phyloP scores from a whole-genome alignment of 345 rosid species.

The Triadica sebifera region DNA sequence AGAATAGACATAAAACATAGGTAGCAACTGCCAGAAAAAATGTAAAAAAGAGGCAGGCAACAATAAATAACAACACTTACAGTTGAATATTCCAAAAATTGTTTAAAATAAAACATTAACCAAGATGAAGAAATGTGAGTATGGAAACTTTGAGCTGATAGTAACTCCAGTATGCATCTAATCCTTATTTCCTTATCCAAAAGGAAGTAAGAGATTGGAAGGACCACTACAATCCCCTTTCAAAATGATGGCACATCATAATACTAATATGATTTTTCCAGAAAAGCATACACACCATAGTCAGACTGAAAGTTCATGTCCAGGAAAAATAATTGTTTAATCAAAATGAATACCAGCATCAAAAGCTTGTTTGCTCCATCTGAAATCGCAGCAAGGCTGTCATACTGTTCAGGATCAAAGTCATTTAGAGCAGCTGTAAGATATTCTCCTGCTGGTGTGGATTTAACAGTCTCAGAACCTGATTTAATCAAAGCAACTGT shows the following conservation, averaged over 20 bases:
- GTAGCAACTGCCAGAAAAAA: background rate
- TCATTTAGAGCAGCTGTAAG: slow-evolving; percentile 89
- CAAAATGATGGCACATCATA: background rate
- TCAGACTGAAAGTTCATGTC: slow-evolving; percentile 5
- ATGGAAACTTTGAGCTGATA: background rate
- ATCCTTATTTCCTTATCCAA: slow-evolving; percentile 4
- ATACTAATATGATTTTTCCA: background rate
- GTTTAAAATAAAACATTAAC: background rate
- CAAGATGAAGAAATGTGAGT: slow-evolving; percentile 8
- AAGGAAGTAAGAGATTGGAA: slow-evolving; percentile 7
- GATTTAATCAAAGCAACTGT: slow-evolving; percentile 69
- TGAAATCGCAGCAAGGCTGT: slow-evolving; percentile 90
- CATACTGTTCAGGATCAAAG: slow-evolving; percentile 92
- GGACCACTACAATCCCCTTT: background rate
- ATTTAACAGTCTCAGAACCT: slow-evolving; percentile 47
- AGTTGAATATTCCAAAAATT: background rate
- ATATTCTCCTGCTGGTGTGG: slow-evolving; percentile 97
- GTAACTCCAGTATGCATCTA: background rate
- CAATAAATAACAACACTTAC: background rate
- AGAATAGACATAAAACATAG: background rate
- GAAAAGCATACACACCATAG: slow-evolving; percentile 14
- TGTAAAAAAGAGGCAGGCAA: background rate
- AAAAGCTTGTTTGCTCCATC: slow-evolving; percentile 98
- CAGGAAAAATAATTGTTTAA: slow-evolving; percentile 11
- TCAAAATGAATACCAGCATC: slow-evolving; percentile 70